A percentile compares a stretch with the other conserved stretches of the same genome.
phyloP scores from a whole-genome alignment of 116 monocot species.

The Posidonia oceanica region DNA sequence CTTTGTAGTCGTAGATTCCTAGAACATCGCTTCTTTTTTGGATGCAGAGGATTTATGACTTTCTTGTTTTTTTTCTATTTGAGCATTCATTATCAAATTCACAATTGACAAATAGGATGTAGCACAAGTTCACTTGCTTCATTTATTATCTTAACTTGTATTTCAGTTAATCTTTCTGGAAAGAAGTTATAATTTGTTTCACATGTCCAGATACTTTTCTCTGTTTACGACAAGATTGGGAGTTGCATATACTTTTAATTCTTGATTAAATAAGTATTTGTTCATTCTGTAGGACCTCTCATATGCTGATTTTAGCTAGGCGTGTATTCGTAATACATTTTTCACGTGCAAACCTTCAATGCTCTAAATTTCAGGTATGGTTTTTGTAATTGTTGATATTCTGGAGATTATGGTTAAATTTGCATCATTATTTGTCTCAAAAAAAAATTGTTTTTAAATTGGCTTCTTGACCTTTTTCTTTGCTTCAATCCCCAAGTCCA shows the following conservation, averaged over 20 bases:
- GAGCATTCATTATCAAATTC: too few relatives aligned
- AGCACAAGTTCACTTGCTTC: background rate
- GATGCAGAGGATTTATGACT: too few relatives aligned
- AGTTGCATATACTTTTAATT: background rate
- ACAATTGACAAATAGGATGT: background rate
- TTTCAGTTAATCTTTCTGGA: background rate
- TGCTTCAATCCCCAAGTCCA: too few relatives aligned
- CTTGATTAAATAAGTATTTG: background rate
- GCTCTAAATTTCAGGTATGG: slow-evolving; percentile 76
- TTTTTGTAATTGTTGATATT: background rate
- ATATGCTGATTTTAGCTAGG: slow-evolving; percentile 69
- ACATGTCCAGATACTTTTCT: too few relatives aligned
- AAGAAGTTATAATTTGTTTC: background rate
- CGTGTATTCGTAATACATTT: slow-evolving; percentile 50
- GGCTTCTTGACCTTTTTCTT: too few relatives aligned
- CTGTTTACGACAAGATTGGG: too few relatives aligned
- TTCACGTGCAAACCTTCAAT: slow-evolving; percentile 71
- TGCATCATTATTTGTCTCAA: too few relatives aligned
- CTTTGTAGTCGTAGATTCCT: too few relatives aligned
- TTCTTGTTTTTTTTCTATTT: too few relatives aligned
- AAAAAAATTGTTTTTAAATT: too few relatives aligned
- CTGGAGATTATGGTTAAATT: too few relatives aligned
- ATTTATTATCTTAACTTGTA: background rate
- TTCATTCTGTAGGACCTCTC: slow-evolving; percentile 60
- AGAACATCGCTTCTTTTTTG: too few relatives aligned